Evolutionary conservation across 257 asterid species (phyloP), one percentile per base, ranked within the genome.

Genomic region (Ocimum tenuiflorum): DNA sequence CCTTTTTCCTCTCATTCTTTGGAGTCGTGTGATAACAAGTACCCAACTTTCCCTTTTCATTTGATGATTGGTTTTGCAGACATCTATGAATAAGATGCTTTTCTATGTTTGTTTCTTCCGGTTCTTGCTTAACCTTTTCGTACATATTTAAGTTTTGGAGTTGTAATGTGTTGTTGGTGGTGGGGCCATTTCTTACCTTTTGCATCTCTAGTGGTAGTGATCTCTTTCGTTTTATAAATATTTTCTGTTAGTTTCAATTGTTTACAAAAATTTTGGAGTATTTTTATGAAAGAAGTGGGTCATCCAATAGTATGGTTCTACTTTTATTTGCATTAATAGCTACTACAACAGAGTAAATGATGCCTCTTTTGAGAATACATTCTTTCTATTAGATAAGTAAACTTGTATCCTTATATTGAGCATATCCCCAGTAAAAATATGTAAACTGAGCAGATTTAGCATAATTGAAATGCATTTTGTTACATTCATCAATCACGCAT

Each of bases 1-100:
- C 8, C 57, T 43, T 33, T 59, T 47, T 68, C 67, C 11, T 58
- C 50, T 47, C 60, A 58, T 59, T 17, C 54, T 47, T 18, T 8
- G 60, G 59, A 57, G 43, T 14, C 68, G 5, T 23, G 11, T 50
- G 63, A 50, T 35, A 23, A 58, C 23, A 48, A 47, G 46, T 41
- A 29, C 63, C 31, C 48, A 41, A 10, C 14, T 46, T 47, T 36
- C 35, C 63, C 46, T 48, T 72, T 55, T 9, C 43, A 13, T 19
- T 17, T 59, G 39, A 57, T 22, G 58, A 39, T 57, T 38, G 63
- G 27, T 56, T 45, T 24, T 14, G 17, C 55, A n/a, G 42, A 43
- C 27, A 61, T 8, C 35, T 15, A 48, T 51, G 36, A 6, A 45
- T 45, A 18, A 55, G 49, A 41, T 42, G 9, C 48, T 18, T 38